Evolutionary conservation across 306 rosid genomes (phyloP).

Genomic region (Acmispon strigosus): DNA sequence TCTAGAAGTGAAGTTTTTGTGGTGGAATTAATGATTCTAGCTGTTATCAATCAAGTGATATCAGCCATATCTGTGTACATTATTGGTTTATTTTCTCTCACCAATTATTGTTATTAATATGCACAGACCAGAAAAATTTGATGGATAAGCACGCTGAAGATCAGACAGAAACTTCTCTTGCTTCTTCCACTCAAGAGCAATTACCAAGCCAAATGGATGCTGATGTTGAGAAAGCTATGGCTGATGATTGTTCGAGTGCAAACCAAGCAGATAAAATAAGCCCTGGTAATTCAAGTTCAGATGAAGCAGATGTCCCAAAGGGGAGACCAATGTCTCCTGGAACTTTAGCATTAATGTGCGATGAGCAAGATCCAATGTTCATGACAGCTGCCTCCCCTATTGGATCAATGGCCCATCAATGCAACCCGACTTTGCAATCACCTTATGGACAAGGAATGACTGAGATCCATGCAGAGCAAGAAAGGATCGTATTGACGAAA

Average conservation of each 20-base stretch:
- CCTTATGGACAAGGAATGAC: slow-evolving; percentile 68
- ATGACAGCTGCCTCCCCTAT: slow-evolving; percentile 70
- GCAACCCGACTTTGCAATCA: slow-evolving; percentile 56
- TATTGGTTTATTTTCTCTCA: slow-evolving; percentile 14
- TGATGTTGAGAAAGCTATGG: slow-evolving; percentile 53
- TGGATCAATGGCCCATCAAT: slow-evolving; percentile 50
- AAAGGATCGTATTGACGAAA: slow-evolving; percentile 65
- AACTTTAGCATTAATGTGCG: slow-evolving; percentile 98
- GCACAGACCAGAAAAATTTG: slow-evolving; percentile 59
- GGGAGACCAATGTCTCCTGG: slow-evolving; percentile 97
- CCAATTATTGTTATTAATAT: slow-evolving; percentile 20
- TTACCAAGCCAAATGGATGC: slow-evolving; percentile 54
- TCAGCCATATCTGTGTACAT: not conserved
- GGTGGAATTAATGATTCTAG: not conserved
- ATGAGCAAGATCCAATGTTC: slow-evolving; percentile 91
- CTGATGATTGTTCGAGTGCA: slow-evolving; percentile 78
- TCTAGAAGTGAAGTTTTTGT: not conserved
- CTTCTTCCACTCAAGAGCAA: slow-evolving; percentile 57
- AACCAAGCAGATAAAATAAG: slow-evolving; percentile 63
- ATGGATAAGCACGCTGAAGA: slow-evolving; percentile 57
- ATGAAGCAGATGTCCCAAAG: slow-evolving; percentile 59
- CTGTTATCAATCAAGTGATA: slow-evolving; percentile 10
- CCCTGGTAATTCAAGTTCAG: slow-evolving; percentile 68
- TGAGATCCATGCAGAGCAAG: slow-evolving; percentile 86
- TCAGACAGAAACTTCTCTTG: slow-evolving; percentile 59